Conservation (phyloP, 164 flowering plant genomes). For the Stephania cephalantha region DNA sequence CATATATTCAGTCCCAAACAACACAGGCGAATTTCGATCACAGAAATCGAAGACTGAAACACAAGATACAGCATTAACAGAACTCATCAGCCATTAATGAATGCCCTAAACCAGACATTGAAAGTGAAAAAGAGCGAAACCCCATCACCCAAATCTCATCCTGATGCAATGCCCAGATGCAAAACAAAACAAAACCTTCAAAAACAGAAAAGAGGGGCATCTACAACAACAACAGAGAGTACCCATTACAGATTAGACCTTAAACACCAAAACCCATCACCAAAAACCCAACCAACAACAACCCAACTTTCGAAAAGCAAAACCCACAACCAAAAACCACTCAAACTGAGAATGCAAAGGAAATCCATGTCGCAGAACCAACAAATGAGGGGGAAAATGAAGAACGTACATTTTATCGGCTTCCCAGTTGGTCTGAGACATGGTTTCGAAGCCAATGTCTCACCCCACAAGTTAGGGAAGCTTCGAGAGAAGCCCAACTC, state of each 20-base stretch:
- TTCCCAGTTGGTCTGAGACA: slow-evolving; percentile 86
- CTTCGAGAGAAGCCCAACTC: background rate
- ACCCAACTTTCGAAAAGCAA: background rate
- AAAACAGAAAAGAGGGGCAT: background rate
- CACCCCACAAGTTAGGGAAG: background rate
- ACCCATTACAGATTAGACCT: background rate
- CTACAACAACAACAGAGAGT: too few relatives aligned
- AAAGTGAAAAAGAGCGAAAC: background rate
- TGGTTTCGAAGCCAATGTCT: slow-evolving; percentile 26
- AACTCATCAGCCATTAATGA: background rate
- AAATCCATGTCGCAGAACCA: background rate
- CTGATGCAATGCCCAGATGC: background rate
- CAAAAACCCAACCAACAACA: slow-evolving; percentile 1
- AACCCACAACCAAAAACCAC: background rate
- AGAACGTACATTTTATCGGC: slow-evolving; percentile 32
- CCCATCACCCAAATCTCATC: background rate
- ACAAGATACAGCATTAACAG: background rate
- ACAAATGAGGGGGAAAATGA: background rate
- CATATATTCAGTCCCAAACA: background rate
- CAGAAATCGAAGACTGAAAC: background rate
- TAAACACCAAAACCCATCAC: slow-evolving; percentile 2
- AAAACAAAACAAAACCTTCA: background rate
- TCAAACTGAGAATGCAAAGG: background rate
- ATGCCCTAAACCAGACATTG: background rate
- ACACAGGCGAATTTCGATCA: background rate